phyloP scores from a whole-genome alignment of 1,139 yeast species.

The Yamadazyma conglobata region DNA sequence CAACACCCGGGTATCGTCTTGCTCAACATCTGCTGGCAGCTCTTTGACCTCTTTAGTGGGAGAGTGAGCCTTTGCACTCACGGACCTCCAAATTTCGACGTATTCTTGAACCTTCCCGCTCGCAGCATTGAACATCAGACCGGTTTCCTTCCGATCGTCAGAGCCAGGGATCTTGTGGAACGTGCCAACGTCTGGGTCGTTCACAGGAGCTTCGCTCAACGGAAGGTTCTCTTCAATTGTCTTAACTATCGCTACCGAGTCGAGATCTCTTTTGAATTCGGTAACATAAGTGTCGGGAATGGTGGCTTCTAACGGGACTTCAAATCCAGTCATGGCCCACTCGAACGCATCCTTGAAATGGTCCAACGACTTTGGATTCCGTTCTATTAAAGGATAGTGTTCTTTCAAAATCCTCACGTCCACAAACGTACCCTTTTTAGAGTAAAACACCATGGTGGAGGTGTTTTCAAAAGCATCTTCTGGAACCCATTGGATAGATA shows the following conservation, averaged over 20 bases:
- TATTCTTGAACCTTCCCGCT: constrained; percentile 45
- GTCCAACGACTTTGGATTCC: constrained; percentile 11
- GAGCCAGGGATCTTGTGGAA: constrained; percentile 38
- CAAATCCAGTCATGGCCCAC: constrained; percentile 40
- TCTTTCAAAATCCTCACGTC: constrained; percentile 34
- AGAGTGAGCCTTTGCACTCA: constrained; percentile 37
- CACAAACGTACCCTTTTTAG: constrained; percentile 43
- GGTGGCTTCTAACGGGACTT: constrained; percentile 19
- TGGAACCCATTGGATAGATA: constrained; percentile 54
- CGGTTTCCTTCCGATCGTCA: constrained; percentile 50
- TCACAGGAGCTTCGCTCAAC: constrained; percentile 18
- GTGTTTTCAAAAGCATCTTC: constrained; percentile 43
- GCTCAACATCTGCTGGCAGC: constrained; percentile 12
- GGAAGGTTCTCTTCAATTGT: constrained; percentile 22
- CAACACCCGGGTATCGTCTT: constrained; percentile 21
- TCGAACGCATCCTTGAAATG: constrained; percentile 27
- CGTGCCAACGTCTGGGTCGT: constrained; percentile 45
- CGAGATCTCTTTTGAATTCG: constrained; percentile 42
- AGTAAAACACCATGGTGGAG: constrained; percentile 49
- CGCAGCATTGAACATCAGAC: constrained; percentile 48
- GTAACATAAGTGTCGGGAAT: constrained; percentile 26
- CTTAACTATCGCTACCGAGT: constrained; percentile 31
- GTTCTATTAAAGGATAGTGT: constrained; percentile 20
- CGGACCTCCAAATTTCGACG: constrained; percentile 56
- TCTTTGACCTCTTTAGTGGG: constrained; percentile 31